These are phyloP conservation scores for sunflower (Helianthus annuus) DNA, from an alignment of 129 eudicot genomes.

Conservation along the genomic window HanXRQr2.0-SUNRISE NC_035439.2:124163157-124163656, in stretches of 20 bases:
- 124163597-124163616: no score
- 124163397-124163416: slow-evolving; percentile 81
- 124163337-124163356: slow-evolving; percentile 70
- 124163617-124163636: no score
- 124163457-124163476: slow-evolving; percentile 98
- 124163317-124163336: slow-evolving; percentile 87
- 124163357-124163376: slow-evolving; percentile 72
- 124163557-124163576: no score
- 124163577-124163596: no score
- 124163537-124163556: slow-evolving; percentile 14
- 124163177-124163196: neutral
- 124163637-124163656: no score
- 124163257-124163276: slow-evolving; percentile 95
- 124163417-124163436: slow-evolving; percentile 94
- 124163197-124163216: neutral
- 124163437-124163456: slow-evolving; percentile 94
- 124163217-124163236: neutral
- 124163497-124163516: slow-evolving; percentile 85
- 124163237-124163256: slow-evolving; percentile 2
- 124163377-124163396: slow-evolving; percentile 93
- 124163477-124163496: slow-evolving; percentile 92
- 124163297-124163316: slow-evolving; percentile 94
- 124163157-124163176: slow-evolving; percentile 65
- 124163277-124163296: slow-evolving; percentile 90
- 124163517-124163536: slow-evolving; percentile 62